These are phyloP conservation scores for Remersonia thermophila DNA, from an alignment of 2,329 filamentous ascomycete genomes.

Conservation along the genomic window DNA sequence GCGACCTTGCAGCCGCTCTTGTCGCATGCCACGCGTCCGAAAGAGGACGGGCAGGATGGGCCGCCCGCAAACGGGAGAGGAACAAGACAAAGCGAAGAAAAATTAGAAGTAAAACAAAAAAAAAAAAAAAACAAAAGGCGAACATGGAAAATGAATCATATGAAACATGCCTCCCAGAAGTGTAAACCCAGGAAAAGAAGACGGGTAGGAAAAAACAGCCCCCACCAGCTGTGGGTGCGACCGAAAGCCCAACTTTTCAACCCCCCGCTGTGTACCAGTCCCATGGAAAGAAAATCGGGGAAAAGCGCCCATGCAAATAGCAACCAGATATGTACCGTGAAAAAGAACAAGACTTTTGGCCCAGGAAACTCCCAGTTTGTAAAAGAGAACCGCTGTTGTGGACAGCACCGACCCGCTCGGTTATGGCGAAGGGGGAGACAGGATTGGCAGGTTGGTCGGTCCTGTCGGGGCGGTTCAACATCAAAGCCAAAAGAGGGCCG, in stretches of 20 bases:
- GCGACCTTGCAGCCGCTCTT: too few relatives aligned
- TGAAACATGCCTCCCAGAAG: neutral
- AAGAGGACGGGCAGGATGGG: too few relatives aligned
- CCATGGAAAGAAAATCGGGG: constrained; percentile 9
- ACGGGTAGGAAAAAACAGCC: constrained; percentile 2
- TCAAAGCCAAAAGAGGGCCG: too few relatives aligned
- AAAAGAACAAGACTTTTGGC: constrained; percentile 14
- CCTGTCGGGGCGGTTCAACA: too few relatives aligned
- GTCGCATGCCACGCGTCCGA: too few relatives aligned
- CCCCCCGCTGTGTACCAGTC: constrained; percentile 8
- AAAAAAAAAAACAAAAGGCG: constrained; percentile 7
- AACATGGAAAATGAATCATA: too few relatives aligned
- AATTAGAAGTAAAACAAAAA: constrained; percentile 6
- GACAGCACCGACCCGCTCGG: too few relatives aligned
- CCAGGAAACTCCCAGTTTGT: neutral
- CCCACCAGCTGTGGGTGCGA: neutral
- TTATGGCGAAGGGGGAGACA: too few relatives aligned
- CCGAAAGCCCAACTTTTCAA: constrained; percentile 13
- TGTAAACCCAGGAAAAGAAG: constrained; percentile 6
- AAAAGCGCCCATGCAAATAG: constrained; percentile 9
- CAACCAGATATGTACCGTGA: constrained; percentile 15
- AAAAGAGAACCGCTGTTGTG: constrained; percentile 6
- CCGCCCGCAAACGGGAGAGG: too few relatives aligned
- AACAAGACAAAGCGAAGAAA: neutral
- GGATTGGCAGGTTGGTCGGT: too few relatives aligned